These are phyloP conservation scores for Caulochytrium protostelioides DNA, from an alignment of 371 early-diverging fungal genomes.

Conservation along the genomic window DNA sequence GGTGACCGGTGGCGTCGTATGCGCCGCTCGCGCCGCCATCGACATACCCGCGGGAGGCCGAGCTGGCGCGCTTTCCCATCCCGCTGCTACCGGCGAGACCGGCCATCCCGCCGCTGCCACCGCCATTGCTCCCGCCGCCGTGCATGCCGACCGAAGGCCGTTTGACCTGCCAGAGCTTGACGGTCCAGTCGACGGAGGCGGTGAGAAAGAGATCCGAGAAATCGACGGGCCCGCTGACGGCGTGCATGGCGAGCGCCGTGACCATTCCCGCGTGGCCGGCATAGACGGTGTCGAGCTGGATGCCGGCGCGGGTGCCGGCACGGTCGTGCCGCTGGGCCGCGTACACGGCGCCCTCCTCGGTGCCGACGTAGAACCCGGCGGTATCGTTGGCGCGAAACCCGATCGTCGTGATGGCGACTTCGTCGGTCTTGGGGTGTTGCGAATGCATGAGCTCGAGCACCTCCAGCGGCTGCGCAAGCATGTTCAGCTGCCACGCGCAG, in stretches of 20 bases:
- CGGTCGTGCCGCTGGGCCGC: conserved; percentile 82
- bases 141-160: conserved; percentile 13
- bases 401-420: conserved; percentile 69
- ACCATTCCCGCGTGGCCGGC: conserved; percentile 70
- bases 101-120: neutral
- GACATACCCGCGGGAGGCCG: neutral
- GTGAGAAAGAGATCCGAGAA: conserved; percentile 79
- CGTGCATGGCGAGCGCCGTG: conserved; percentile 82
- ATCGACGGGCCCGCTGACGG: conserved; percentile 49
- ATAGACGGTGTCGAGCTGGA: conserved; percentile 62
- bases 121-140: neutral
- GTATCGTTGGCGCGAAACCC: conserved; percentile 83
- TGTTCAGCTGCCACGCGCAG: conserved; percentile 90
- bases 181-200: conserved; percentile 81
- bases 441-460: conserved; percentile 52
- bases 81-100: neutral
- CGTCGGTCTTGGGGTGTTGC: conserved; percentile 59
- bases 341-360: conserved; percentile 78
- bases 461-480: conserved; percentile 86
- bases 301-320: conserved; percentile 87
- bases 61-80: neutral
- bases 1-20: conserved; percentile 14
- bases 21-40: neutral
- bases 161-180: conserved; percentile 82
- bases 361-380: conserved; percentile 81